Conservation (phyloP, 1,284 basidiomycete genomes). For the Ganoderma resinaceum region DNA sequence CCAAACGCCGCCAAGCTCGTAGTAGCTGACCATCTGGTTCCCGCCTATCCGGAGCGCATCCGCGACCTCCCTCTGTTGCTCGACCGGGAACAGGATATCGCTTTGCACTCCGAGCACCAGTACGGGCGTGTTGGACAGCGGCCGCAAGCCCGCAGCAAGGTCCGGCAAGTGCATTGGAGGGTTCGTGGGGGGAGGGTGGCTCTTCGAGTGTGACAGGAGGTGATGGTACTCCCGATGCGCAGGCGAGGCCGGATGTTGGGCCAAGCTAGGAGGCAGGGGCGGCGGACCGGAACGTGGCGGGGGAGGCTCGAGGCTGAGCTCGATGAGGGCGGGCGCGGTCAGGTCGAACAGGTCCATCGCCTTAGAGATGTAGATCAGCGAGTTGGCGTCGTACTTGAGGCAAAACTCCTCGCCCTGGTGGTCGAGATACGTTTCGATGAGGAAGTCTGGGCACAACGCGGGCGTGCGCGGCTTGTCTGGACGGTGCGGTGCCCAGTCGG, state of each 20-base stretch:
- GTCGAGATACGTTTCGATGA: conserved; percentile 99
- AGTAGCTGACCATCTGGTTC: conserved; percentile 90
- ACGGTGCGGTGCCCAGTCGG: conserved; percentile 42
- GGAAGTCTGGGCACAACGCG: conserved; percentile 93
- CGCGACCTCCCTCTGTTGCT: conserved; percentile 95
- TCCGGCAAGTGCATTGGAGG: conserved; percentile 81
- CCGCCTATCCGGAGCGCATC: conserved; percentile 93
- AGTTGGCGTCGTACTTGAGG: conserved; percentile 99
- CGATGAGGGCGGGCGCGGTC: conserved; percentile 79
- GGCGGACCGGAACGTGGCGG: conserved; percentile 36
- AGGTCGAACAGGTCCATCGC: conserved; percentile 99
- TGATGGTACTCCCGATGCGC: conserved; percentile 38
- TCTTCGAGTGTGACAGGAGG: conserved; percentile 66
- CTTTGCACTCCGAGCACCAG: conserved; percentile 96
- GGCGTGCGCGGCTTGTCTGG: conserved; percentile 57
- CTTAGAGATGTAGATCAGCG: conserved; percentile 97
- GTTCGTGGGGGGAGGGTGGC: conserved; percentile 71
- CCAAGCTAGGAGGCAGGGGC: conserved; percentile 36
- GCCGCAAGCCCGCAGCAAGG: conserved; percentile 84
- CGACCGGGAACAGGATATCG: conserved; percentile 96
- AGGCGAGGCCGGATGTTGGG: conserved; percentile 38
- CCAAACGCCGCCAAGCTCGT: conserved; percentile 98
- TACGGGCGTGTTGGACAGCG: conserved; percentile 81
- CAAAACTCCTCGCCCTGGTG: conserved; percentile 99
- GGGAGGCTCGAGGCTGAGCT: conserved; percentile 60